Evolutionary conservation across 306 rosid genomes (phyloP).

Genomic region (Vigna trinervia): DNA sequence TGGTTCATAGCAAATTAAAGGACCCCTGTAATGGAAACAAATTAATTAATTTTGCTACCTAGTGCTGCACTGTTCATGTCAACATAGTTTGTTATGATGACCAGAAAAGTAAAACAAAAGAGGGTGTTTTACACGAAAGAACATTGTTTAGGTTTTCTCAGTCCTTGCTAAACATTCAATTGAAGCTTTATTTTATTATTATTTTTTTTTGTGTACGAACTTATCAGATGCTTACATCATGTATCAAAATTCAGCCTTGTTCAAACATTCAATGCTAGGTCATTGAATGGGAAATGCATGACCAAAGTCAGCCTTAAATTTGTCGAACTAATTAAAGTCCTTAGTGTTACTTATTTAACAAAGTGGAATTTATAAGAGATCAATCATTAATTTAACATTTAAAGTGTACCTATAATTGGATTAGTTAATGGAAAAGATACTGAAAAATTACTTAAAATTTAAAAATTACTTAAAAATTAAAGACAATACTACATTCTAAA

Average conservation of each 20-base stretch:
- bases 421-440: not conserved
- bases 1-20: constrained; percentile 25
- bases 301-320: not conserved
- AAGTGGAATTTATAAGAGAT: not conserved
- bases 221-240: constrained; percentile 3
- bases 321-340: constrained; percentile 14
- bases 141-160: not conserved
- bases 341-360: not conserved
- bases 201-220: not conserved
- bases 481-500: no score
- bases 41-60: not conserved
- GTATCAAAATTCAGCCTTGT: no score
- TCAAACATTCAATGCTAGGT: not conserved
- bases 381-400: not conserved
- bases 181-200: not conserved
- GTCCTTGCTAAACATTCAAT: constrained; percentile 3
- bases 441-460: not conserved
- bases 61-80: not conserved
- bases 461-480: not conserved
- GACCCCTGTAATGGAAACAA: constrained; percentile 13
- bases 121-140: not conserved
- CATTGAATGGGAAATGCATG: not conserved
- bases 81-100: not conserved
- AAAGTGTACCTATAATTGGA: not conserved
- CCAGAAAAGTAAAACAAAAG: not conserved